phyloP scores from a whole-genome alignment of 495 filamentous ascomycete genomes.

The Pseudevernia furfuracea region DNA sequence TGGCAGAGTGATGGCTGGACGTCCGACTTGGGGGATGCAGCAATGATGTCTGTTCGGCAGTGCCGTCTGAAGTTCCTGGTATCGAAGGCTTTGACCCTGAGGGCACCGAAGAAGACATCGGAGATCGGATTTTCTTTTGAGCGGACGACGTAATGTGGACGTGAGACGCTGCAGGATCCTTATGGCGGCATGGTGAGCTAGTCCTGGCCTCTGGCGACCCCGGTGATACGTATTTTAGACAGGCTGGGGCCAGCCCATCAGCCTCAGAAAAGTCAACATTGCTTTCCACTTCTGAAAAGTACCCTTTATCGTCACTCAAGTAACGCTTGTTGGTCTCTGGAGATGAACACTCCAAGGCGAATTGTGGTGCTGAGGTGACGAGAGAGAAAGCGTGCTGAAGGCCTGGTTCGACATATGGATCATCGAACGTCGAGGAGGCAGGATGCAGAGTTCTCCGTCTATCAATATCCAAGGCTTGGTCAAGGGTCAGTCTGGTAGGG shows the following conservation, averaged over 20 bases:
- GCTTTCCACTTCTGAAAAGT: not conserved
- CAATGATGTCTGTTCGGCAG: not conserved
- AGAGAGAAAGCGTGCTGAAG: not conserved
- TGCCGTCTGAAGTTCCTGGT: not conserved
- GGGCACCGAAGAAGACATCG: not conserved
- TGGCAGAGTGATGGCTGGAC: not conserved
- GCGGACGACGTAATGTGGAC: not conserved
- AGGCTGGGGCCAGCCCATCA: not conserved
- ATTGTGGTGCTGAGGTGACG: not conserved
- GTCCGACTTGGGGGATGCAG: not conserved
- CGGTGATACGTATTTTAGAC: not conserved
- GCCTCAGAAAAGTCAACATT: not conserved
- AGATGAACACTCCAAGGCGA: not conserved
- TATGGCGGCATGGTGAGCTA: not conserved
- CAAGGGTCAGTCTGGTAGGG: slow-evolving; percentile 3
- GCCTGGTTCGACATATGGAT: slow-evolving; percentile 3
- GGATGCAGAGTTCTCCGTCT: not conserved
- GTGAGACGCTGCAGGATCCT: not conserved
- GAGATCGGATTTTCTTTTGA: not conserved
- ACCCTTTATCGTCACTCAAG: not conserved
- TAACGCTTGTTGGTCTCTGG: not conserved
- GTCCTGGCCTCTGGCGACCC: not conserved
- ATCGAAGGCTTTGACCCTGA: not conserved
- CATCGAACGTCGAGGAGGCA: not conserved
- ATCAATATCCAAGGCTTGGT: not conserved